Base-by-base conservation (phyloP, 2,329 filamentous ascomycete genomes). In the Penicillium brasilianum region DNA sequence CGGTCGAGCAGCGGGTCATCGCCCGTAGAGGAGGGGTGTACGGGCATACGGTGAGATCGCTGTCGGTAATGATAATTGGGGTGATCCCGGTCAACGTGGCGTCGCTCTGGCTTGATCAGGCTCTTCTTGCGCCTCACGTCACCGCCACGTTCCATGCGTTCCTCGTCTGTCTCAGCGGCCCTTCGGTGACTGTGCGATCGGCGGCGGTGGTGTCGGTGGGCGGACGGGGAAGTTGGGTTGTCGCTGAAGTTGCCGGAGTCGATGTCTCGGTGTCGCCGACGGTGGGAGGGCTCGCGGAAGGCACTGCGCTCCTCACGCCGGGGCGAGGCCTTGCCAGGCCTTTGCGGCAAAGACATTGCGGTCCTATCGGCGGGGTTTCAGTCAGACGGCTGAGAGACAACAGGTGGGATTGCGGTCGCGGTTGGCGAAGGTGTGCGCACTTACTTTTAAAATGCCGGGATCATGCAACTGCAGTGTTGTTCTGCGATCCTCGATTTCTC, bases 11-110 rank as follows among this genome's bases (percentile, higher is more conserved):
- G 87, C 2, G 93, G 92, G 70, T 98, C 93, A 69, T 96, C 91
- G 62, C 95, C 95, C 0, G 95, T 98, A 7, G 92, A 90, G 0
- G 95, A 98, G 0, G 96, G 95, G 66, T 92, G 83, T 5, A 93
- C 90, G 58, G 89, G 85, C 93, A 99, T 97, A 66, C 94, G 91
- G 71, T 93, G 91, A 10, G 96, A 93, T 85, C 97, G 93, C 76
- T 96, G 91, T 68, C 92, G 88, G 78, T 99, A 99, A 79, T 97
- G 87, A 74, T 97, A 99, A 76, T 98, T 96, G 14, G 93, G 93
- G 75, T 98, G 93, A 69, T 93, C 90, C 66, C 85, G 88, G 69
- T 93, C 90, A 68, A 96, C 92, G 69, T 90, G 87, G 71, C 90
- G 90, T 67, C 95, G 87, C 79, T 99, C 95, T 0, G 95, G 95